Evolutionary conservation across 2,329 filamentous ascomycete species (phyloP), one percentile per base, ranked within the genome.

Genomic region (Zasmidium cellare): DNA sequence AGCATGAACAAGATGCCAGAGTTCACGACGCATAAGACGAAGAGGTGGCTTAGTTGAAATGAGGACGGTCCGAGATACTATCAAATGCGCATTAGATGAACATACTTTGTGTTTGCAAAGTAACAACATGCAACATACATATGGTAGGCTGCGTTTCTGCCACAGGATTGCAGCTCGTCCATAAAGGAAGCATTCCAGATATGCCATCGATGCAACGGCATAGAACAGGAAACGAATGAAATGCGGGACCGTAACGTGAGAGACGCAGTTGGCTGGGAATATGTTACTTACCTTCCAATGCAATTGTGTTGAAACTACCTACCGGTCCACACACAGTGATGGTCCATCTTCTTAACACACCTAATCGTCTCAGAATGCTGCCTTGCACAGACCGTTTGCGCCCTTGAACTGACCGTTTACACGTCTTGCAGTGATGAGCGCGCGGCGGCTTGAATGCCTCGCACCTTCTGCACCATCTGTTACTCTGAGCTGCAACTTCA

Each of bases 381-480:
- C 7, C 7, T 41, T n/a, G 3, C 7, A 18, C 5, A 14, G 6
- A 5, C 16, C 35, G n/a, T 9, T 28, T n/a, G 14, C 24, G 2
- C 1, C 1, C 41, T 9, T 20, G 23, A 3, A 54, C 72, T 54
- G 57, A 84, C 84, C 87, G 84, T 63, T 79, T 79, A 76, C 90
- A 96, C 65, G 84, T 83, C 62, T 86, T 87, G 76, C 91, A 96
- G 78, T 96, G 91, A 79, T 94, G 91, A 1, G 90, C 85, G 63
- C 91, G 80, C 0, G 87, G 85, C 1, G 91, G 90, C 69, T 94
- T 94, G 12, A 85, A 85, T 31, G 84, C 82, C 49, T 84, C 77
- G 73, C 91, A 96, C 73, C 90, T 91, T 64, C 83, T 84, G 76
- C 91, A 96, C 88, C 89, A 93, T 59, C 79, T 76, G 58, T 75